Base-by-base conservation (phyloP, 306 rosid genomes). In the Oxytropis ochrocephala region DNA sequence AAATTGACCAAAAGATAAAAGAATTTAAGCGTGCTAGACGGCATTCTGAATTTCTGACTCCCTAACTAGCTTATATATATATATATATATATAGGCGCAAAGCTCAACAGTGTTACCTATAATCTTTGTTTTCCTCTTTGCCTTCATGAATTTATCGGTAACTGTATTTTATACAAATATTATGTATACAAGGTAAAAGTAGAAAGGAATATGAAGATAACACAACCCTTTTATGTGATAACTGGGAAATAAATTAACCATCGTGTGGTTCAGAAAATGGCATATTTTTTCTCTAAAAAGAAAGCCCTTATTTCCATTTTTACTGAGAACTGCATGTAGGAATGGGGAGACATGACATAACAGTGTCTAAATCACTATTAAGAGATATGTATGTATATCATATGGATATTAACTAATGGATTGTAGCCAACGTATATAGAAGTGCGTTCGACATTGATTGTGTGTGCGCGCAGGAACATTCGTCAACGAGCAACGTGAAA, bases 11-110 rank as follows among this genome's bases (percentile, higher is more conserved):
- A 13, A 4, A 11, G 55, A 8, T 4, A 69, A 72, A 27, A 76
- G 16, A 66, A 55, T 7, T 24, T 41, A 46, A 56, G 79, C 75
- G 54, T 59, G 75, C 69, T 51, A 43, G 56, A 54, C 48, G 52
- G 69, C 69, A 6, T 46, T 53, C 76, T 32, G 56, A 56, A 62
- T 49, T 64, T 64, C 55, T 72, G 76, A 74, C 80, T 3, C 21
- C 77, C 77, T 70, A 57, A 42, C 41, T 36, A 43, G 21, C 54
- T 46, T 30, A 29, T 27, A n/a, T 57, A n/a, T n/a, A n/a, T n/a
- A n/a, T n/a, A n/a, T n/a, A n/a, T 30, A 29, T 27, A n/a, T 57
- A 29, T 66, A 67, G 70, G 46, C 6, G 5, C 24, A 35, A 63
- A 64, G 21, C 55, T 35, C 4, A 43, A 61, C 52, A 49, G 36